Conservation (phyloP, 2,329 filamentous ascomycete genomes). For the Drechslera avenae region DNA sequence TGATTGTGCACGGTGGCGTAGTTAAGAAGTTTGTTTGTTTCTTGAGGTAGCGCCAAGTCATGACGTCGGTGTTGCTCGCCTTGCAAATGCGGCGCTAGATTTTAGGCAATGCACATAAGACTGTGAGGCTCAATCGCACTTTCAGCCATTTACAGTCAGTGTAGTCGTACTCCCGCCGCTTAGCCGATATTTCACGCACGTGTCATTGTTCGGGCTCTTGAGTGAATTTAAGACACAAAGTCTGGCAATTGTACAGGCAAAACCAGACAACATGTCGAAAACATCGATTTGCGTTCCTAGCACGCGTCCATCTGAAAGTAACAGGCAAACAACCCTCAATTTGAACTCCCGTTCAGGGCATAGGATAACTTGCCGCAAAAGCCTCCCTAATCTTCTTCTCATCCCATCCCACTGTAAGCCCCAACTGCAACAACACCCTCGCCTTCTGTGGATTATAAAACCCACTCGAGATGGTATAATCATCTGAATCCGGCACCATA, state of each 20-base stretch:
- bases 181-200: too few relatives aligned
- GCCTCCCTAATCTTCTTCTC: slow-evolving; percentile 53
- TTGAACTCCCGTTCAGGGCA: slow-evolving; percentile 10
- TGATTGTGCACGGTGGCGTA: not conserved
- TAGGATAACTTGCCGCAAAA: slow-evolving; percentile 43
- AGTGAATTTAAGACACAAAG: too few relatives aligned
- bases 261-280: too few relatives aligned
- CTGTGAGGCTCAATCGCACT: slow-evolving; percentile 1
- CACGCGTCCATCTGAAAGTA: too few relatives aligned
- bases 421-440: slow-evolving; percentile 56
- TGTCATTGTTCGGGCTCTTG: too few relatives aligned
- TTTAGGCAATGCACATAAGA: slow-evolving; percentile 7
- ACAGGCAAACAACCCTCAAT: too few relatives aligned
- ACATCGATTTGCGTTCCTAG: too few relatives aligned
- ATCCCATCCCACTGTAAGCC: slow-evolving; percentile 36
- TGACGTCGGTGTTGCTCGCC: slow-evolving; percentile 8
- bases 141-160: not conserved
- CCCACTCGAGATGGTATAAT: slow-evolving; percentile 53
- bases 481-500: slow-evolving; percentile 51
- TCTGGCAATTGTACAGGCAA: too few relatives aligned
- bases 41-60: slow-evolving; percentile 10
- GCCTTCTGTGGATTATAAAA: slow-evolving; percentile 63
- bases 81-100: not conserved
- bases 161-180: too few relatives aligned
- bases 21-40: slow-evolving; percentile 1